Base-by-base conservation (phyloP, 345 rosid genomes). In the Excoecaria agallocha region DNA sequence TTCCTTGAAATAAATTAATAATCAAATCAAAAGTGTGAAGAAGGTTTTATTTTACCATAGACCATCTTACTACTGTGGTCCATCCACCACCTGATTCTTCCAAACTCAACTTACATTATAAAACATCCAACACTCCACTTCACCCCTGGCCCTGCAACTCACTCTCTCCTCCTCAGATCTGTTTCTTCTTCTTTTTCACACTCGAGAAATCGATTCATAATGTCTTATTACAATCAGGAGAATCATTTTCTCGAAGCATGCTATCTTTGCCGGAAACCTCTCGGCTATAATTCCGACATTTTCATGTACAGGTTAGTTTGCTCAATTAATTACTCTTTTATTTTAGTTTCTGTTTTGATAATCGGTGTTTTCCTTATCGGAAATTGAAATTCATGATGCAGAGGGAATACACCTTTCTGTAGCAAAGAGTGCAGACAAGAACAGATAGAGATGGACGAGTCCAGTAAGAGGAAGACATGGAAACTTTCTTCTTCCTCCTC, bases 291-390 rank as follows among this genome's bases (percentile, higher is more conserved):
- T 79, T 76, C 91, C 15, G 93, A 94, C 68, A 92, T 94, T 74
- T 94, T 86, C 90, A 94, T 92, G 98, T 94, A 94, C 88, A 89
- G 96, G 98, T 90, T 69, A 57, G 82, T 38, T 72, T 0, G n/a
- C 7, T 24, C 35, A 8, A 59, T 39, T 59, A 12, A 5, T 11
- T 6, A 12, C 13, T 74, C 45, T 67, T 4, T 58, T 22, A 11
- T 35, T 25, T 22, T 50, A 15, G 17, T 24, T 45, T 12, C 12
- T 7, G 38, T 3, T 51, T 48, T n/a, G 17, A 4, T 46, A 50
- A 16, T 30, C 30, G 30, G 30, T 30, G 30, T 30, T 30, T 30
- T 30, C 2, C 30, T 30, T 30, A 30, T 30, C 30, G 30, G 30
- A 30, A 30, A 30, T 30, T 30, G 30, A 30, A 30, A 30, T 30